Evolutionary conservation across 2,329 filamentous ascomycete species (phyloP), one percentile per base, ranked within the genome.

Genomic region (Colletotrichum cuscutae): DNA sequence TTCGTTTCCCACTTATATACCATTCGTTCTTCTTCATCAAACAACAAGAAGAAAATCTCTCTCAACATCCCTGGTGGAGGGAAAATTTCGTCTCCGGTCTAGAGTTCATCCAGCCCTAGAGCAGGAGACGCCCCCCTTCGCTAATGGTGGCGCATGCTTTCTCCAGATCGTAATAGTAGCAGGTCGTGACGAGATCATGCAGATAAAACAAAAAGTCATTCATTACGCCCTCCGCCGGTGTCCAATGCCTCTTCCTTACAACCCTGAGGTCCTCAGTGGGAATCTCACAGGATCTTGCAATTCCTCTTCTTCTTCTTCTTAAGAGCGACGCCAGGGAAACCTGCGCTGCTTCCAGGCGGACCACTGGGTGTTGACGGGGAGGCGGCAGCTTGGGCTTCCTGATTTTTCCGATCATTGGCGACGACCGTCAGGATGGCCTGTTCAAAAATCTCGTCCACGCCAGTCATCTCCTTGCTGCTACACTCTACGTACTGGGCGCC

Each of bases 361-460:
- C 80, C 81, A 75, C 82, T 79, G 64, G 82, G 79, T 73, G 42
- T 35, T 64, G 80, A 82, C 60, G 80, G 78, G 30, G 80, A 79
- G 60, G 81, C 80, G 71, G 80, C 82, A 77, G 84, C 84, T 76
- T 85, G 84, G 74, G 84, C 82, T 80, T 90, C 89, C 74, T 88
- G 83, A 78, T 90, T 92, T 81, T 91, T 91, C 79, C 87, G 85
- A 81, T 95, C 94, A 78, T 95, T 94, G 76, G 93, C 91, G 32
- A 99, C 94, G 37, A 97, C 95, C 64, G 94, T 96, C 79, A 95
- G 91, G 80, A 99, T 95, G 68, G 97, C 97, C 74, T 91, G 89
- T 82, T 97, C 93, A 84, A 99, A 99, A 80, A 98, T 97, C 79
- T 98, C 96, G 82, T 98, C 95, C 58, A 99, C 96, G 69, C 97